These are phyloP conservation scores for Alnus glutinosa DNA, from an alignment of 306 rosid species.

Conservation along the genomic window DNA sequence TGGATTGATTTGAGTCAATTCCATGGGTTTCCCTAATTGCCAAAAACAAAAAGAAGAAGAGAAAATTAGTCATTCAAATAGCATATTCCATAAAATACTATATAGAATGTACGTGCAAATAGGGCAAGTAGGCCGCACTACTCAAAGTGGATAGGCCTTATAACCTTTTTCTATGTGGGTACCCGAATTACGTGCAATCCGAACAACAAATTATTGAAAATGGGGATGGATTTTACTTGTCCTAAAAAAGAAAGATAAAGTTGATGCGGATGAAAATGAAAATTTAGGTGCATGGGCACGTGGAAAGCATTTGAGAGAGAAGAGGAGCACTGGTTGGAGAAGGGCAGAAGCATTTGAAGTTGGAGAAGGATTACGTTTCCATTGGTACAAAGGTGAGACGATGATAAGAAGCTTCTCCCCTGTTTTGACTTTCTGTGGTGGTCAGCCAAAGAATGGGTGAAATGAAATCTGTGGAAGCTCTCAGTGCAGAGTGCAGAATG, in stretches of 20 bases:
- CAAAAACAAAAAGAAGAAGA: too few relatives aligned
- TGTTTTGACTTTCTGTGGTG: neutral
- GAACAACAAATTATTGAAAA: too few relatives aligned
- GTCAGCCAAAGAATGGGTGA: constrained; percentile 21
- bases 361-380: constrained; percentile 1
- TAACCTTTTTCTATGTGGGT: too few relatives aligned
- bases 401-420: neutral
- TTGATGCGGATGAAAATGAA: neutral
- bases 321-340: constrained; percentile 32
- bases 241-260: constrained; percentile 3
- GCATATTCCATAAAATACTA: too few relatives aligned
- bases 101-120: too few relatives aligned
- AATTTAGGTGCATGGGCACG: constrained; percentile 57
- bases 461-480: constrained; percentile 13
- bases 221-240: too few relatives aligned
- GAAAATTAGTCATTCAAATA: too few relatives aligned
- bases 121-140: too few relatives aligned
- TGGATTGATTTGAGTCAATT: too few relatives aligned
- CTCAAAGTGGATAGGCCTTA: too few relatives aligned
- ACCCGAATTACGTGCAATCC: too few relatives aligned
- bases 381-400: constrained; percentile 10
- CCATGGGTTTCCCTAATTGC: too few relatives aligned
- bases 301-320: constrained; percentile 69
- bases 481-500: constrained; percentile 5
- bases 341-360: constrained; percentile 28